A percentile compares a stretch with the other conserved stretches of the same genome.
Evolutionary conservation across 768 basidiomycete species (phyloP).

Genomic region (Leccinellum albellum): DNA sequence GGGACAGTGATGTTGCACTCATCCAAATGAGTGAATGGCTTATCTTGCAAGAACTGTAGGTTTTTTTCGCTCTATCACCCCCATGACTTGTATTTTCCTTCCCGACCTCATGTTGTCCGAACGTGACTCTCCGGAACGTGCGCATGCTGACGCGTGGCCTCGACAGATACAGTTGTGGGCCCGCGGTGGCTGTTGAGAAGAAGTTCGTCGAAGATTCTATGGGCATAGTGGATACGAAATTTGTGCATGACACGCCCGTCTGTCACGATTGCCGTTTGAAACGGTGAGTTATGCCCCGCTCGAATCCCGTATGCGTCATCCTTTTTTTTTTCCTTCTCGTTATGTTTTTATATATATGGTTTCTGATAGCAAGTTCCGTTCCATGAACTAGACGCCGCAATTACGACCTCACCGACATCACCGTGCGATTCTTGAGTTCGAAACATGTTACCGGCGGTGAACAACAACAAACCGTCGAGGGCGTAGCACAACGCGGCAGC

Average conservation of each 20-base stretch:
- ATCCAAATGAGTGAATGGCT: constrained; percentile 67
- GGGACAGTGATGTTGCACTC: constrained; percentile 53
- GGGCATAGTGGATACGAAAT: constrained; percentile 34
- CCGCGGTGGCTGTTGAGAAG: constrained; percentile 48
- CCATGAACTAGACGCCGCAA: constrained; percentile 32
- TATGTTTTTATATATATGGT: background rate
- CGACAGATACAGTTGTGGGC: constrained; percentile 55
- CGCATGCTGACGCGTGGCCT: constrained; percentile 17
- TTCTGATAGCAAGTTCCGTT: constrained; percentile 19
- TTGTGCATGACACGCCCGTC: constrained; percentile 48
- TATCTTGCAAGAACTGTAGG: constrained; percentile 54
- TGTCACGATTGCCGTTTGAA: constrained; percentile 59
- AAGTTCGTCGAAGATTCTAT: constrained; percentile 20
- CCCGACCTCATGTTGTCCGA: constrained; percentile 5
- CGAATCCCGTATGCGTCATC: constrained; percentile 7
- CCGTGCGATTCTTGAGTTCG: constrained; percentile 44
- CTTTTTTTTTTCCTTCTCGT: constrained; percentile 2
- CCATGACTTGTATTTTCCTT: background rate
- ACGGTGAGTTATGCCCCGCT: constrained; percentile 39
- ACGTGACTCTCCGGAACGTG: constrained; percentile 1
- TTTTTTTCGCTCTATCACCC: constrained; percentile 12
- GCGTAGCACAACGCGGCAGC: constrained; percentile 21
- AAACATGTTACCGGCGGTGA: constrained; percentile 30
- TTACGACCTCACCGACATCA: constrained; percentile 61
- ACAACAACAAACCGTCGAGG: constrained; percentile 14